A percentile compares a stretch with the other conserved stretches of the same genome.
phyloP scores from a whole-genome alignment of 2,329 filamentous ascomycete species.

The Clonostachys solani region DNA sequence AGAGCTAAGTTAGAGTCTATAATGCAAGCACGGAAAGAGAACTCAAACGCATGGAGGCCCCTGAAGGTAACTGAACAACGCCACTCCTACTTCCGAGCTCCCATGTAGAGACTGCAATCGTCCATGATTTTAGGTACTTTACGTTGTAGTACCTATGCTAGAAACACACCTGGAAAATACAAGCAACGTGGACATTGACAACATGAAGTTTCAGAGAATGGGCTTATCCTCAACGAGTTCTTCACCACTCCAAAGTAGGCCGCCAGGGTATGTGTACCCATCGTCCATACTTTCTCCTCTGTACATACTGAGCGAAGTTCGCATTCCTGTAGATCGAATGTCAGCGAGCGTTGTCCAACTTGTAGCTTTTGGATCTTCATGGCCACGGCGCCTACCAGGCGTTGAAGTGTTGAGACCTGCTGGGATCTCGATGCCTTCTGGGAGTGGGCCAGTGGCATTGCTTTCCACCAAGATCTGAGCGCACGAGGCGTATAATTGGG shows the following conservation, averaged over 20 bases:
- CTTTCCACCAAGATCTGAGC: conserved; percentile 1
- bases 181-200: too few relatives aligned
- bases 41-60: too few relatives aligned
- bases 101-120: too few relatives aligned
- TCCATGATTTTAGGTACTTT: too few relatives aligned
- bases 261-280: conserved; percentile 1
- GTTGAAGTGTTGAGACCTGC: neutral
- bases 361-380: neutral
- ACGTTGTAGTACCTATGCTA: too few relatives aligned
- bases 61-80: too few relatives aligned
- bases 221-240: conserved; percentile 1
- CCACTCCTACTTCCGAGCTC: too few relatives aligned
- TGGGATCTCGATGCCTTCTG: conserved; percentile 1
- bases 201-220: neutral
- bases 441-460: neutral
- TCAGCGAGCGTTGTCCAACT: neutral
- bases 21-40: too few relatives aligned
- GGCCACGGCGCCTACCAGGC: neutral
- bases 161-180: too few relatives aligned
- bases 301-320: neutral
- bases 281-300: neutral
- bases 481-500: conserved; percentile 2
- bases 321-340: neutral
- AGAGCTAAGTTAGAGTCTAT: too few relatives aligned
- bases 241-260: neutral